A percentile compares a stretch with the other conserved stretches of the same genome.
phyloP scores from a whole-genome alignment of 768 basidiomycete genomes.

The Pleurotus ostreatus region DNA sequence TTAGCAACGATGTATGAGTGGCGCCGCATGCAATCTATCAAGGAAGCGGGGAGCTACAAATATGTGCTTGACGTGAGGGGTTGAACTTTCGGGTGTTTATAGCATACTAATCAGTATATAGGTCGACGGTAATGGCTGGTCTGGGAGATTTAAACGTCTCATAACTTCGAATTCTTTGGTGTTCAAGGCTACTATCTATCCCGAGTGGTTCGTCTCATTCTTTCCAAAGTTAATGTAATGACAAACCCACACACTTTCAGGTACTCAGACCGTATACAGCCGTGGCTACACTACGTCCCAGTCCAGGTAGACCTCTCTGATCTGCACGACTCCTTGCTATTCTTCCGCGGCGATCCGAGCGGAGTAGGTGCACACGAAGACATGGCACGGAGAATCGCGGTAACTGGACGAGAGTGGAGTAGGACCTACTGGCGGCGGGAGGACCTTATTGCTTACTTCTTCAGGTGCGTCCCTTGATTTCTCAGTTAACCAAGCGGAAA shows the following conservation, averaged over 20 bases:
- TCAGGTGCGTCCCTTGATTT: slow-evolving; percentile 25
- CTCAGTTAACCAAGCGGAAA: neutral
- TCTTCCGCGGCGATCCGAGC: slow-evolving; percentile 63
- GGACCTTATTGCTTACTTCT: slow-evolving; percentile 43
- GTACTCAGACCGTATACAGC: slow-evolving; percentile 52
- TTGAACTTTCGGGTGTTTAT: neutral
- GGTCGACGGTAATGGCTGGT: slow-evolving; percentile 69
- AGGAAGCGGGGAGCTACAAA: slow-evolving; percentile 54
- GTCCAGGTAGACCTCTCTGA: slow-evolving; percentile 63
- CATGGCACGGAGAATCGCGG: slow-evolving; percentile 49
- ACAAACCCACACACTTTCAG: slow-evolving; percentile 20
- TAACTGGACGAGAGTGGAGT: slow-evolving; percentile 42
- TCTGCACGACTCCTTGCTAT: slow-evolving; percentile 65
- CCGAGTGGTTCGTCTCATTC: slow-evolving; percentile 52
- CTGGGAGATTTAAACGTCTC: slow-evolving; percentile 63
- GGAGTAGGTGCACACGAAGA: slow-evolving; percentile 60
- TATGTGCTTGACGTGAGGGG: slow-evolving; percentile 52
- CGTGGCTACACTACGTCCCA: slow-evolving; percentile 77
- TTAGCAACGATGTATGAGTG: slow-evolving; percentile 49
- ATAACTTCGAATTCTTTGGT: slow-evolving; percentile 59
- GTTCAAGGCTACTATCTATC: slow-evolving; percentile 70
- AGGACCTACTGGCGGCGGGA: slow-evolving; percentile 39
- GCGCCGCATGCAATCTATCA: slow-evolving; percentile 34
- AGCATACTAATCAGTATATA: slow-evolving; percentile 13
- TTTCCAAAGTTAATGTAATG: neutral